Base-by-base conservation (phyloP, 805 yeast species). In the Saturnispora quitensis region DNA sequence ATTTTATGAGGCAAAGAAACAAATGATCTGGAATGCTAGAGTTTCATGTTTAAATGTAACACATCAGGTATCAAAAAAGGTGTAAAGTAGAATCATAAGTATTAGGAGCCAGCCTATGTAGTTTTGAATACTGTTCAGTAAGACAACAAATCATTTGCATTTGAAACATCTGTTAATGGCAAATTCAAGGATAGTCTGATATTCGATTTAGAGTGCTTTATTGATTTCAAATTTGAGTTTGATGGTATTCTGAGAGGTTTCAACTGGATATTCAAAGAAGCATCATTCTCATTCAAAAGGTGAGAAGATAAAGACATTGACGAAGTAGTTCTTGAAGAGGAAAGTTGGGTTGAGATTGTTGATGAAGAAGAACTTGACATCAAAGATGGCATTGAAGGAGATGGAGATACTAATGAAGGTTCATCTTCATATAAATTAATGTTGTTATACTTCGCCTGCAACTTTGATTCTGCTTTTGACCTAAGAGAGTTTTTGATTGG, bases 401-500 rank as follows among this genome's bases (percentile, higher is more conserved):
- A 28, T 24, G 43, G 27, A 5, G 35, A n/a, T 20, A 40, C 25
- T 12, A 24, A 24, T 22, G 27, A 43, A 35, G 18, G n/a, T 27
- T 28, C 40, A 7, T 49, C 40, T 33, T 46, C 50, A 22, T 12
- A 33, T 25, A 31, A 9, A 4, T 12, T 24, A 12, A 38, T 34
- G 27, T 13, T 20, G n/a, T 48, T 43, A 25, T 45, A 45, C 15
- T 36, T 42, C 18, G 54, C 27, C 31, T 46, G 38, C 28, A 43
- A 20, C 10, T 10, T 5, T 4, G 47, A 24, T 15, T 63, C 63
- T 9, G 53, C 44, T 45, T 60, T 60, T 8, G 50, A 53, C 55
- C 58, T 60, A 53, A 80, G 66, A 53, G 76, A 72, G 53, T 68
- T 68, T 69, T 85, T 87, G 67, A 90, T 87, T 43, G 89, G 86